phyloP scores from a whole-genome alignment of 31 red algal genomes.

The Bonnemaisonia californica region DNA sequence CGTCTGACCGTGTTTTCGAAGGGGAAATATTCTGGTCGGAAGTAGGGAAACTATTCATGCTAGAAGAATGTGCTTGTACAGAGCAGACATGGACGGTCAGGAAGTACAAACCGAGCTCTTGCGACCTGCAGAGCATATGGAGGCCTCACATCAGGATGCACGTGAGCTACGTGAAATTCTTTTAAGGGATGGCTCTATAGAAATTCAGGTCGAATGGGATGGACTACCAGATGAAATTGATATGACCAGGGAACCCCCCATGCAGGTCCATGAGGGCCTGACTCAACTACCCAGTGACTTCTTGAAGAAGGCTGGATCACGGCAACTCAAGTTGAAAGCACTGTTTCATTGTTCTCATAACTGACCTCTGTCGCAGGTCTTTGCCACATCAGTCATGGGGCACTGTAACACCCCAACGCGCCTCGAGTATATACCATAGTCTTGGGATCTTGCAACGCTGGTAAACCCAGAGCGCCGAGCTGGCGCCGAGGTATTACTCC shows the following conservation, averaged over 20 bases:
- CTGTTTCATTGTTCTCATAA: not conserved
- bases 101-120: not conserved
- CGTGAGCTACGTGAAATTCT: too few relatives aligned
- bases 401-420: not conserved
- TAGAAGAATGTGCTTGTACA: not conserved
- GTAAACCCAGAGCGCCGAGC: too few relatives aligned
- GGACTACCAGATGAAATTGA: slow-evolving; percentile 1
- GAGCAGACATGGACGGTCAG: too few relatives aligned
- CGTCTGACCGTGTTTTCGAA: too few relatives aligned
- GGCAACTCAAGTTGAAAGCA: not conserved
- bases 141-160: not conserved
- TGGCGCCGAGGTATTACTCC: too few relatives aligned
- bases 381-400: not conserved
- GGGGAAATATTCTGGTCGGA: too few relatives aligned
- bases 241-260: not conserved
- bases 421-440: too few relatives aligned
- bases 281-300: not conserved
- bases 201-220: slow-evolving; percentile 7
- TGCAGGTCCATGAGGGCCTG: not conserved
- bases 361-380: not conserved
- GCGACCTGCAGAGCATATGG: not conserved
- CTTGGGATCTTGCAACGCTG: too few relatives aligned
- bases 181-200: not conserved
- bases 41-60: not conserved
- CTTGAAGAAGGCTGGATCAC: not conserved